A percentile compares a stretch with the other conserved stretches of the same genome.
phyloP scores from a whole-genome alignment of 164 flowering plant genomes.

The grape (Vitis vinifera) region ASM3070453v1 NC_081813.1:4291001-4291500 shows the following conservation, averaged over 20 bases:
- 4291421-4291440: neutral
- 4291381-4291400: neutral
- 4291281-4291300: neutral
- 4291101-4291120: conserved; percentile 15
- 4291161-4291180: conserved; percentile 64
- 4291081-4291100: conserved; percentile 5
- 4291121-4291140: conserved; percentile 36
- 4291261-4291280: conserved; percentile 60
- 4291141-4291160: conserved; percentile 38
- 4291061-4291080: neutral
- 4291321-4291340: too few species aligned
- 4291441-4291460: conserved; percentile 4
- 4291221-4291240: conserved; percentile 62
- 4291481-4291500: conserved; percentile 48
- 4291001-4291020: conserved; percentile 39
- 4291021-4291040: conserved; percentile 9
- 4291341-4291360: too few species aligned
- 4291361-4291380: neutral
- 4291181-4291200: conserved; percentile 67
- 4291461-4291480: conserved; percentile 49
- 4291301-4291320: too few species aligned
- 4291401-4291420: neutral
- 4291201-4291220: conserved; percentile 75
- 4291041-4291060: neutral
- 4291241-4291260: conserved; percentile 45